phyloP scores from a whole-genome alignment of 164 flowering plant species.

The Santalum album region DNA sequence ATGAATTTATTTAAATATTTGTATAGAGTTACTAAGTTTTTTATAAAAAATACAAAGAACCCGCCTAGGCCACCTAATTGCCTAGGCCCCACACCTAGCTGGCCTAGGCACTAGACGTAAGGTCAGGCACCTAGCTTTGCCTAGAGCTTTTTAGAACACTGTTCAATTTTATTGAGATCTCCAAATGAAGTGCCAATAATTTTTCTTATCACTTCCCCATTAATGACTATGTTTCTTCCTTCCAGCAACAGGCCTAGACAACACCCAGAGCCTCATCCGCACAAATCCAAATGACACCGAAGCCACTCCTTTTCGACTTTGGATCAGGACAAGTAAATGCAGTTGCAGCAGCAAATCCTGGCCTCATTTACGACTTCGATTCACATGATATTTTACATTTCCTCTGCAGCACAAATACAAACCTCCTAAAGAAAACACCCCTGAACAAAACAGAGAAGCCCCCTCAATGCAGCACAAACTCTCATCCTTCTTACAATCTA shows the following conservation, averaged over 20 bases:
- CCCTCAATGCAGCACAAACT: constrained; percentile 29
- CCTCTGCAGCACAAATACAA: constrained; percentile 42
- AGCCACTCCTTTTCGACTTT: constrained; percentile 30
- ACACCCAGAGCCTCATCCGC: constrained; percentile 14
- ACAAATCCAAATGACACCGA: constrained; percentile 28
- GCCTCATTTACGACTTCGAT: constrained; percentile 40
- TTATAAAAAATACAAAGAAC: no score
- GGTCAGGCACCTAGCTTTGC: no score
- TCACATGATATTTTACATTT: constrained; percentile 28
- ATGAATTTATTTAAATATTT: no score
- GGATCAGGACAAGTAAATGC: constrained; percentile 55
- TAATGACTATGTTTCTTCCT: background rate
- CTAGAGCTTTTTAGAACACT: no score
- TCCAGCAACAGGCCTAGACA: constrained; percentile 21
- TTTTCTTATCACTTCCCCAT: no score
- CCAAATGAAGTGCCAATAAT: no score
- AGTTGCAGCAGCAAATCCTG: constrained; percentile 40
- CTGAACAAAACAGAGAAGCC: constrained; percentile 34
- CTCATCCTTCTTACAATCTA: constrained; percentile 29
- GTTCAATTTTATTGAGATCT: no score
- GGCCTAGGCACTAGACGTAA: no score
- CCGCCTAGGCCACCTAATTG: no score
- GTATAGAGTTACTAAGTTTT: no score
- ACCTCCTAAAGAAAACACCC: constrained; percentile 18
- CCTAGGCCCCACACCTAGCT: no score